phyloP scores from a whole-genome alignment of 805 yeast genomes.

The Myxozyma udenii region DNA sequence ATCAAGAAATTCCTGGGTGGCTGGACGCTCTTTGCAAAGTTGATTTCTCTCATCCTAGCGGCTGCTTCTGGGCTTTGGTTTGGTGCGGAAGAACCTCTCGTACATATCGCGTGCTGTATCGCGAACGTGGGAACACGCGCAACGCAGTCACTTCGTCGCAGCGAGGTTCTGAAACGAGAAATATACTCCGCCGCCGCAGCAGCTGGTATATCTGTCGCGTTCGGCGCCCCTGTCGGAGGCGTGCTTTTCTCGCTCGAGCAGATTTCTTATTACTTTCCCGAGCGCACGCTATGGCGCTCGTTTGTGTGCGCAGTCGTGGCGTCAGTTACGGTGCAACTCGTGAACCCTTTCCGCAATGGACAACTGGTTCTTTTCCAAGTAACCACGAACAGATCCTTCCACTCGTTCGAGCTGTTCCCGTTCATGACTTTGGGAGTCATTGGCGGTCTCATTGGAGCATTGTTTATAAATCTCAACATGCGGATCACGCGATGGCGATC shows the following conservation, averaged over 20 bases:
- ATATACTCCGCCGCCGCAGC: constrained; percentile 72
- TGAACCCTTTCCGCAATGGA: constrained; percentile 52
- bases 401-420: constrained; percentile 65
- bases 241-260: constrained; percentile 68
- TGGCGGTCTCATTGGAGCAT: constrained; percentile 41
- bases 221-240: constrained; percentile 86
- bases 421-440: constrained; percentile 65
- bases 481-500: constrained; percentile 27
- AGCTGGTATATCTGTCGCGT: constrained; percentile 80
- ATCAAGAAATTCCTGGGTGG: constrained; percentile 53
- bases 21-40: constrained; percentile 53
- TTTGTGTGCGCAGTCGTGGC: constrained; percentile 77
- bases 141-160: constrained; percentile 38
- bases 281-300: constrained; percentile 74
- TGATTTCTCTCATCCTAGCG: constrained; percentile 57
- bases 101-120: constrained; percentile 69
- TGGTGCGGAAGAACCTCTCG: constrained; percentile 85
- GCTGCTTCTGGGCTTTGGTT: constrained; percentile 78
- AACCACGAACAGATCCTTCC: constrained; percentile 62
- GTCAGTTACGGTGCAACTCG: constrained; percentile 54
- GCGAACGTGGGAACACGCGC: constrained; percentile 42
- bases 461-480: constrained; percentile 28
- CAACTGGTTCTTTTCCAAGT: constrained; percentile 62
- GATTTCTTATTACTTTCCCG: constrained; percentile 59
- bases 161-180: constrained; percentile 63